Evolutionary conservation across 805 yeast species (phyloP).

Genomic region (Candida tammaniensis): DNA sequence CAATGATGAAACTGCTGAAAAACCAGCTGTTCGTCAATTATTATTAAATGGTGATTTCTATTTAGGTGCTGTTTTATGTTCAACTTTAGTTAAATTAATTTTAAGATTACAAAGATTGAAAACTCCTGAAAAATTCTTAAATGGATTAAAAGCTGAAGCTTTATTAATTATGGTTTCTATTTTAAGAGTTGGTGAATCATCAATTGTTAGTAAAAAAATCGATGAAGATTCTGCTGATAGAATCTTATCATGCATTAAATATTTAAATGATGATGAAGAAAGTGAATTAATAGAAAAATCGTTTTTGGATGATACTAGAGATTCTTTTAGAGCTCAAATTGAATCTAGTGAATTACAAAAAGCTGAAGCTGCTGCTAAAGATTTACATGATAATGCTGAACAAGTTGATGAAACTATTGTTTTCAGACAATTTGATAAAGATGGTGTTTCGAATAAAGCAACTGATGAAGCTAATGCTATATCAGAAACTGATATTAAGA

Average conservation of each 20-base stretch:
- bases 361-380: constrained; percentile 54
- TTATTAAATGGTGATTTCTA: constrained; percentile 87
- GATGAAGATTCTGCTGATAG: constrained; percentile 98
- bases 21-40: constrained; percentile 77
- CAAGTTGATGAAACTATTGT: constrained; percentile 75
- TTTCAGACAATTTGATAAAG: constrained; percentile 73
- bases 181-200: constrained; percentile 79
- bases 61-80: constrained; percentile 81
- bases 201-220: constrained; percentile 65
- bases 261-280: constrained; percentile 65
- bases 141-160: constrained; percentile 93
- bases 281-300: constrained; percentile 55
- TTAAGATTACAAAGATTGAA: constrained; percentile 66
- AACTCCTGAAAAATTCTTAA: constrained; percentile 53
- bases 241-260: constrained; percentile 80
- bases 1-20: constrained; percentile 30
- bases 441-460: constrained; percentile 22
- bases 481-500: constrained; percentile 43
- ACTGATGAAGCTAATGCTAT: constrained; percentile 62
- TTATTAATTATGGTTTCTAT: constrained; percentile 89
- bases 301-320: constrained; percentile 83
- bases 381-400: constrained; percentile 60
- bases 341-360: constrained; percentile 56
- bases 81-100: constrained; percentile 84
- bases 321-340: constrained; percentile 75